Evolutionary conservation across 768 basidiomycete genomes (phyloP), one percentile per base, ranked within the genome.

Genomic region (Termitomyces sp.): DNA sequence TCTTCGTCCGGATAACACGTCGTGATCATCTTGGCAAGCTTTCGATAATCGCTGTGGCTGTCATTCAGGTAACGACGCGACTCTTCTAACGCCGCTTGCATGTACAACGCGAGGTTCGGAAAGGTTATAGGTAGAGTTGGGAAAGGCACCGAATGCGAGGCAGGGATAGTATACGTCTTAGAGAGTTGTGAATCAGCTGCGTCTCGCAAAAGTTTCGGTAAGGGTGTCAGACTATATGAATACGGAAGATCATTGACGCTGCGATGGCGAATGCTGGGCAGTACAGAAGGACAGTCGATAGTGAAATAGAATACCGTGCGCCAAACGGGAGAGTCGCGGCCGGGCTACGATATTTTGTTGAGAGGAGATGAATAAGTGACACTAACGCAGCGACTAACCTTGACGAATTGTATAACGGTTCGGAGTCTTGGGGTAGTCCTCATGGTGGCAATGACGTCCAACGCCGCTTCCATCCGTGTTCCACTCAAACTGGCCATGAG

Each of bases 401-500:
- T 88, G 48, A 90, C 76, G 62, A 92, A 90, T 62, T 92, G 90
- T 53, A 93, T 70, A 0, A 92, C 87, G 0, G 84, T 84, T 41
- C 90, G 84, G 44, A 93, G 70, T 57, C 77, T 78, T 49, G 85
- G 73, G 5, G 80, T 79, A 1, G 71, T 72, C 62, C 84, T 85
- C 30, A 77, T 72, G 0, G 77, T 68, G 1, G 82, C 80, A 59
- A 87, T 69, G 1, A 87, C 84, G 61, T 88, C 86, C 37, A 88
- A 64, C 0, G 85, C 82, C 1, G 90, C 81, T 60, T 91, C 85
- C 44, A 93, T 72, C 48, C 81, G 81, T 5, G 87, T 85, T 30
- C 77, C 82, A 54, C 85, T 84, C 55, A 90, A 68, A 57, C 84
- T 74, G 26, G 88, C 90, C 81, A 93, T 82, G 41, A 92, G 66